These are phyloP conservation scores for Diplodia intermedia DNA, from an alignment of 2,329 filamentous ascomycete species.

Conservation along the genomic window DNA sequence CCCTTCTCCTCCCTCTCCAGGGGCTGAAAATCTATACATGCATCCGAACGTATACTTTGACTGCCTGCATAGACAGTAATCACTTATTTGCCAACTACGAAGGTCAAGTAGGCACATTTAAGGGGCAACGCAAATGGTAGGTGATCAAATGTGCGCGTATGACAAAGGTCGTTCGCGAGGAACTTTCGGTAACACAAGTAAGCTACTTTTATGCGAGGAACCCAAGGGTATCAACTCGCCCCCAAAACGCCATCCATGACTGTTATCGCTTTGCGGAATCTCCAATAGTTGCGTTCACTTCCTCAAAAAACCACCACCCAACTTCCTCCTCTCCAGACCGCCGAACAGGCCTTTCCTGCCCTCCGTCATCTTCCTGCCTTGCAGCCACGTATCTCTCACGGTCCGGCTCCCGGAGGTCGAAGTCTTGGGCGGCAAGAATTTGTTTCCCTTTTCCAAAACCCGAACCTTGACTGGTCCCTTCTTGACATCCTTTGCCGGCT, in stretches of 20 bases:
- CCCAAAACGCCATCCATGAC: slow-evolving; percentile 9
- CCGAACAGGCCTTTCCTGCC: slow-evolving; percentile 24
- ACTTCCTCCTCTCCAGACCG: slow-evolving; percentile 41
- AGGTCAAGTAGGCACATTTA: too few relatives aligned
- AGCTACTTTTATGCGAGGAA: slow-evolving; percentile 4
- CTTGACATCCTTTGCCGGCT: slow-evolving; percentile 58
- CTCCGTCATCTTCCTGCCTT: slow-evolving; percentile 48
- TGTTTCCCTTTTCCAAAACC: slow-evolving; percentile 54
- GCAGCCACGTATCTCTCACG: slow-evolving; percentile 52
- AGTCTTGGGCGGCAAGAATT: slow-evolving; percentile 54
- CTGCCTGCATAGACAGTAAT: too few relatives aligned
- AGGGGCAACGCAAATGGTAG: too few relatives aligned
- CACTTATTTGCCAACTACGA: too few relatives aligned
- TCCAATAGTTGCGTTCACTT: slow-evolving; percentile 2
- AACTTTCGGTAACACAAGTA: too few relatives aligned
- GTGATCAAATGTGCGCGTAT: too few relatives aligned
- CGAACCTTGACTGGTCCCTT: slow-evolving; percentile 58
- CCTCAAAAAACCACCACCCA: slow-evolving; percentile 43
- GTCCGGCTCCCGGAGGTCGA: slow-evolving; percentile 47
- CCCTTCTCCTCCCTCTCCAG: too few relatives aligned
- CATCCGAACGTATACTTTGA: too few relatives aligned
- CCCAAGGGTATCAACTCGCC: slow-evolving; percentile 4
- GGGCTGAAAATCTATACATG: too few relatives aligned
- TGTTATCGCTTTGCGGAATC: neutral
- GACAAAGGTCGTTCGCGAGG: too few relatives aligned